phyloP scores from a whole-genome alignment of 805 yeast genomes.

The Saturnispora silvae region DNA sequence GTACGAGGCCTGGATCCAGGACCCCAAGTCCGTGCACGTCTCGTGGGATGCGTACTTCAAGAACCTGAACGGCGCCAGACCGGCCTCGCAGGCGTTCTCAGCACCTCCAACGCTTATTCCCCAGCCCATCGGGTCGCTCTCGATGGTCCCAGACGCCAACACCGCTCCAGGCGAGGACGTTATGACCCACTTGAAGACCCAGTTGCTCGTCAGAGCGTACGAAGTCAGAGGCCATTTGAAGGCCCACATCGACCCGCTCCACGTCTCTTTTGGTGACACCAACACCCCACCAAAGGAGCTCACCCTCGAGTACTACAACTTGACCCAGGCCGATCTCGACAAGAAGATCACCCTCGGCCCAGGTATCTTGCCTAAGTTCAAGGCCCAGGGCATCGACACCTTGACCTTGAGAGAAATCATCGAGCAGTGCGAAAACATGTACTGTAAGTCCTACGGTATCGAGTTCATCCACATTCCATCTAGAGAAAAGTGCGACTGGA shows the following conservation, averaged over 20 bases:
- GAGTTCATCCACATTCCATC: slow-evolving; percentile 97
- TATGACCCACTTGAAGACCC: slow-evolving; percentile 84
- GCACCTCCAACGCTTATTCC: slow-evolving; percentile 93
- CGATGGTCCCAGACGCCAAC: slow-evolving; percentile 43
- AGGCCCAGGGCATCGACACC: slow-evolving; percentile 45
- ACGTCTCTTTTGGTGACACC: slow-evolving; percentile 68
- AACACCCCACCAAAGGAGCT: slow-evolving; percentile 68
- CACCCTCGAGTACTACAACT: slow-evolving; percentile 85
- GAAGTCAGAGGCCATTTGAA: slow-evolving; percentile 97
- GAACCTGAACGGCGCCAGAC: slow-evolving; percentile 61
- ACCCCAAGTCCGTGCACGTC: slow-evolving; percentile 83
- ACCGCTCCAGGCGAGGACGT: slow-evolving; percentile 53
- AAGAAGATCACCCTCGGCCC: slow-evolving; percentile 88
- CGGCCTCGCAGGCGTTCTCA: slow-evolving; percentile 66
- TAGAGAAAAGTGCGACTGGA: slow-evolving; percentile 94
- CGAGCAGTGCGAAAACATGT: slow-evolving; percentile 66
- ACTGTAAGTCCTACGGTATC: slow-evolving; percentile 83
- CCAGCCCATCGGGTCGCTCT: slow-evolving; percentile 66
- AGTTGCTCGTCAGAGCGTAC: slow-evolving; percentile 92
- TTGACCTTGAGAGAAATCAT: slow-evolving; percentile 74
- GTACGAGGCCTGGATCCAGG: slow-evolving; percentile 90
- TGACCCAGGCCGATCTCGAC: slow-evolving; percentile 75
- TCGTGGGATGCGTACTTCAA: slow-evolving; percentile 97
- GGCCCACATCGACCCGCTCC: slow-evolving; percentile 94
- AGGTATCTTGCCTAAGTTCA: slow-evolving; percentile 91